phyloP scores from a whole-genome alignment of 441 rosid genomes.

The California macrophylla region DNA sequence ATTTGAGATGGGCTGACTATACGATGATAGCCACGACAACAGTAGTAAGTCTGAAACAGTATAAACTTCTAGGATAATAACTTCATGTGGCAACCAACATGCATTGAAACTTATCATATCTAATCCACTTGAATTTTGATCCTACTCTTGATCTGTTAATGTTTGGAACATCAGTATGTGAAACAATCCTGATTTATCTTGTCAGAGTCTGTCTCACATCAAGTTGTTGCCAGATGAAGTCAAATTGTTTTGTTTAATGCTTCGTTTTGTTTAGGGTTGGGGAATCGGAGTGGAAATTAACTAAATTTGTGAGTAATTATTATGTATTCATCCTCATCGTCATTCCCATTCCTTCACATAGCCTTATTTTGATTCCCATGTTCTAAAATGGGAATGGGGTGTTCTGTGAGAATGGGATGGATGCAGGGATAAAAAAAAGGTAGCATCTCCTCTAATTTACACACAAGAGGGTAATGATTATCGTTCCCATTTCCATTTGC shows the following conservation, averaged over 20 bases:
- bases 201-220: background rate
- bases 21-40: slow-evolving; percentile 89
- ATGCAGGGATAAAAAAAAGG: too few relatives aligned
- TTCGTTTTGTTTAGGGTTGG: too few relatives aligned
- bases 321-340: too few relatives aligned
- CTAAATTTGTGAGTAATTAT: too few relatives aligned
- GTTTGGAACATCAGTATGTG: background rate
- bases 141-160: background rate
- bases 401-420: too few relatives aligned
- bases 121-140: background rate
- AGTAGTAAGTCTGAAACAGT: slow-evolving; percentile 36
- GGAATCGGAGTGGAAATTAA: too few relatives aligned
- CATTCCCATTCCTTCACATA: too few relatives aligned
- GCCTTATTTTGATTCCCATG: too few relatives aligned
- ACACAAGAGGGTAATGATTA: background rate
- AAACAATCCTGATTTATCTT: background rate
- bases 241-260: background rate
- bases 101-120: background rate
- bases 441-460: background rate
- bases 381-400: too few relatives aligned
- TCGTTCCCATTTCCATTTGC: background rate
- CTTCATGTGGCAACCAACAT: background rate
- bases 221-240: background rate
- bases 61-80: background rate
- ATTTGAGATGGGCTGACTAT: slow-evolving; percentile 79